Conservation (phyloP, 768 basidiomycete genomes). For the Gyrodon lividus region DNA sequence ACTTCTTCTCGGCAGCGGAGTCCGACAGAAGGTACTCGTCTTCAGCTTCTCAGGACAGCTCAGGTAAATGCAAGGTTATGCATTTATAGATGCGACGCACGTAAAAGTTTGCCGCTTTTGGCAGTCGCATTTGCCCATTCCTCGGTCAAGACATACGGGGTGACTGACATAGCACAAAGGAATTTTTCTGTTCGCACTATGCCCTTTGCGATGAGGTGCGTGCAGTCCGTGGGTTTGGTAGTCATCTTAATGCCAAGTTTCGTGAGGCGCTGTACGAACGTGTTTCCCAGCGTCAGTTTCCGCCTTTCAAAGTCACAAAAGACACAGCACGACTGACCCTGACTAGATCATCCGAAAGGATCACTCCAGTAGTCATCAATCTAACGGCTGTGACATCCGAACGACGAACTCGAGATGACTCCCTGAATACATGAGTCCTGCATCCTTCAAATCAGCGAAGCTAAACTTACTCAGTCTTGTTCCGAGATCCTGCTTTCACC, state of each 20-base stretch:
- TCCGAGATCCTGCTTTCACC: slow-evolving; percentile 12
- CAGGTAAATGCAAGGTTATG: background rate
- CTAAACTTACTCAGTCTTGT: slow-evolving; percentile 1
- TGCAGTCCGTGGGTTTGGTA: slow-evolving; percentile 63
- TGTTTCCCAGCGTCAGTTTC: background rate
- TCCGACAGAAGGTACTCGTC: slow-evolving; percentile 60
- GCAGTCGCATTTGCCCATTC: slow-evolving; percentile 69
- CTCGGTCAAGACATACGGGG: slow-evolving; percentile 59
- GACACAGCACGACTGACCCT: slow-evolving; percentile 44
- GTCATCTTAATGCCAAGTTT: slow-evolving; percentile 69
- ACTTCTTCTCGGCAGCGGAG: slow-evolving; percentile 59
- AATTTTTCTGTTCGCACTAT: slow-evolving; percentile 88
- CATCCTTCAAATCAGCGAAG: background rate
- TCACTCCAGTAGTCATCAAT: slow-evolving; percentile 69
- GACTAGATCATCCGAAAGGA: slow-evolving; percentile 52
- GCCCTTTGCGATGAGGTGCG: slow-evolving; percentile 69
- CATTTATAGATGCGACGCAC: slow-evolving; percentile 42
- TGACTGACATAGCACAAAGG: slow-evolving; percentile 67
- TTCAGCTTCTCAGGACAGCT: slow-evolving; percentile 49
- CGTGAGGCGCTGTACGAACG: slow-evolving; percentile 46
- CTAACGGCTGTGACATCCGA: slow-evolving; percentile 33
- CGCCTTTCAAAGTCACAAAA: background rate
- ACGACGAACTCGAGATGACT: background rate
- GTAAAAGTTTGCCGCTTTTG: slow-evolving; percentile 54
- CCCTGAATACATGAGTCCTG: background rate